phyloP scores from a whole-genome alignment of 768 basidiomycete species.

The Rhodotorula diobovata region DNA sequence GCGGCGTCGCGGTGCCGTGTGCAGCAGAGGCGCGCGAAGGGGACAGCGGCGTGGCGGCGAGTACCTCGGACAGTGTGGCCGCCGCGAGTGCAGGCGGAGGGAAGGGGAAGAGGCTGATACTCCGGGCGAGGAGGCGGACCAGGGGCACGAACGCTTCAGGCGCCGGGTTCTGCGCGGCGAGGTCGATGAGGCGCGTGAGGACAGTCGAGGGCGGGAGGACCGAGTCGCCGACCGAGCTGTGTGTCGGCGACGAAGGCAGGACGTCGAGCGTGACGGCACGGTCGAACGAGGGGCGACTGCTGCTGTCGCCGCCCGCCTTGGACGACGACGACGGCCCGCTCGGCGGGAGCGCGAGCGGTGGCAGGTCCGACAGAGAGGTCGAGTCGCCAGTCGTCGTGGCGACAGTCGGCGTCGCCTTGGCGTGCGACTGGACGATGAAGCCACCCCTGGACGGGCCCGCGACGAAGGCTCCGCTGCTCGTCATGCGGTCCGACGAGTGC shows the following conservation, averaged over 20 bases:
- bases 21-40: not conserved
- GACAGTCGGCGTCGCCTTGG: conserved; percentile 29
- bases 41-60: conserved; percentile 15
- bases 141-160: conserved; percentile 17
- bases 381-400: conserved; percentile 25
- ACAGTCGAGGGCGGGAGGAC: conserved; percentile 31
- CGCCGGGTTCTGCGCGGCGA: not conserved
- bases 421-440: conserved; percentile 34
- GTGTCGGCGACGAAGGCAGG: not conserved
- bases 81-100: conserved; percentile 37
- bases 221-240: not conserved
- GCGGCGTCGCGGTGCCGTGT: not conserved
- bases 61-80: conserved; percentile 22
- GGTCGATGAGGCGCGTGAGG: conserved; percentile 24
- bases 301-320: not conserved
- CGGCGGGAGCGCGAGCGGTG: conserved; percentile 3
- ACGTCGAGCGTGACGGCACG: conserved; percentile 20
- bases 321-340: not conserved
- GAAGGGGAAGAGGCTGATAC: conserved; percentile 35
- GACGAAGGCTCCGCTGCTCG: not conserved
- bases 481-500: not conserved
- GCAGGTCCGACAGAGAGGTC: conserved; percentile 15
- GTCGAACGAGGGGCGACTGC: conserved; percentile 2
- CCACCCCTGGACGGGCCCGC: conserved; percentile 34
- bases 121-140: conserved; percentile 21